A percentile compares a stretch with the other conserved stretches of the same genome.
Conservation (phyloP, 1,284 basidiomycete species). For the Trichosporon faecale region DNA sequence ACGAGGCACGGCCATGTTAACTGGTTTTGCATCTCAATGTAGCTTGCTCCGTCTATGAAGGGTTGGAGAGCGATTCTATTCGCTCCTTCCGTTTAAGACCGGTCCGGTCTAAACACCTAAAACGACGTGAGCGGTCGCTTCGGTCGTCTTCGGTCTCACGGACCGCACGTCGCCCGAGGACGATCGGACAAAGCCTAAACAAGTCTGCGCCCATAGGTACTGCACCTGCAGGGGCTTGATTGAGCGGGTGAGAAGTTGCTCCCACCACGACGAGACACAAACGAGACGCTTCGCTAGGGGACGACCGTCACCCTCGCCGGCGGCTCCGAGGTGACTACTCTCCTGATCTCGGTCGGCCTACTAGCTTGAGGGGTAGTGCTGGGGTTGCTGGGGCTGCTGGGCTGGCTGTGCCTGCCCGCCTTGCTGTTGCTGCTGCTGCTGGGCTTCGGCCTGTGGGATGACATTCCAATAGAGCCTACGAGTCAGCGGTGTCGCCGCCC, state of each 20-base stretch:
- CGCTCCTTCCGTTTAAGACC: background rate
- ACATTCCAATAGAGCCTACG: slow-evolving; percentile 27
- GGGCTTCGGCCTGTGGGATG: slow-evolving; percentile 18
- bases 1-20: background rate
- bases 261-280: background rate
- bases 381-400: background rate
- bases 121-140: background rate
- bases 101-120: background rate
- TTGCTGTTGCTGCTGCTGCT: slow-evolving; percentile 4
- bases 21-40: background rate
- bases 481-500: slow-evolving; percentile 13
- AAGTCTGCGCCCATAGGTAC: background rate
- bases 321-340: background rate
- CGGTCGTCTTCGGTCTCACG: background rate
- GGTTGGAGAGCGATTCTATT: background rate
- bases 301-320: background rate
- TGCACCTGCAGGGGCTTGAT: background rate
- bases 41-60: background rate
- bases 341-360: background rate
- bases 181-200: background rate
- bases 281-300: background rate
- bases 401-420: background rate
- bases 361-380: background rate
- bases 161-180: background rate
- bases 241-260: background rate